Conservation (phyloP, 2,329 filamentous ascomycete genomes). For the Fusarium sp. region DNA sequence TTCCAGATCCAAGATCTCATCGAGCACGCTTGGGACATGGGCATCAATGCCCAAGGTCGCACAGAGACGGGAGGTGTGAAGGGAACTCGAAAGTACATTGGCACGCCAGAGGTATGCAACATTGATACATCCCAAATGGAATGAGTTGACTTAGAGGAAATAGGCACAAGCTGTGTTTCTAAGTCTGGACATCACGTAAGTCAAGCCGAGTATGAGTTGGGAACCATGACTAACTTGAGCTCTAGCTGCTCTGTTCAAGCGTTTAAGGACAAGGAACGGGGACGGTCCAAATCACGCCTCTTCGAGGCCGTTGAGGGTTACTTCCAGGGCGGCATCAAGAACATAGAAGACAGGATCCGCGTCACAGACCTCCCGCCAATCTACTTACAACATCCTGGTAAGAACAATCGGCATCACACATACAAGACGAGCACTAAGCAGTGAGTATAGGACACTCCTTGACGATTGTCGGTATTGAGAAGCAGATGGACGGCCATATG, state of each 20-base stretch:
- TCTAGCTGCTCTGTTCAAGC: conserved; percentile 68
- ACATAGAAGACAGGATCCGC: conserved; percentile 64
- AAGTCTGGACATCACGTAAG: conserved; percentile 71
- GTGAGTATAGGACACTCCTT: conserved; percentile 76
- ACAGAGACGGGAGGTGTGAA: conserved; percentile 85
- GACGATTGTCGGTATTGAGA: conserved; percentile 87
- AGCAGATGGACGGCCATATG: conserved; percentile 65
- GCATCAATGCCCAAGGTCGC: conserved; percentile 77
- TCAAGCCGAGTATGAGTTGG: conserved; percentile 3
- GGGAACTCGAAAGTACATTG: conserved; percentile 94
- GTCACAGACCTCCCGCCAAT: conserved; percentile 79
- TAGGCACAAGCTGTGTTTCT: conserved; percentile 81
- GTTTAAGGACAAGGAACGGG: conserved; percentile 58
- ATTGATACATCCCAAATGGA: not conserved
- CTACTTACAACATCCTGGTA: conserved; percentile 85
- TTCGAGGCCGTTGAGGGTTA: conserved; percentile 75
- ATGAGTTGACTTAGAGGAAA: not conserved
- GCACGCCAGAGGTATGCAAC: conserved; percentile 77
- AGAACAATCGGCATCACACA: conserved; percentile 4
- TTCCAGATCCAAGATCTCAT: conserved; percentile 86
- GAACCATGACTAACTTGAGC: conserved; percentile 1
- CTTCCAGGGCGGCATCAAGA: conserved; percentile 63
- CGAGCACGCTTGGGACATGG: conserved; percentile 85
- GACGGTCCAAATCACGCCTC: conserved; percentile 62
- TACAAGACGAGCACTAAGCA: not conserved